phyloP scores from a whole-genome alignment of 202 grass and related monocot species.

The Digitaria exilis region DNA sequence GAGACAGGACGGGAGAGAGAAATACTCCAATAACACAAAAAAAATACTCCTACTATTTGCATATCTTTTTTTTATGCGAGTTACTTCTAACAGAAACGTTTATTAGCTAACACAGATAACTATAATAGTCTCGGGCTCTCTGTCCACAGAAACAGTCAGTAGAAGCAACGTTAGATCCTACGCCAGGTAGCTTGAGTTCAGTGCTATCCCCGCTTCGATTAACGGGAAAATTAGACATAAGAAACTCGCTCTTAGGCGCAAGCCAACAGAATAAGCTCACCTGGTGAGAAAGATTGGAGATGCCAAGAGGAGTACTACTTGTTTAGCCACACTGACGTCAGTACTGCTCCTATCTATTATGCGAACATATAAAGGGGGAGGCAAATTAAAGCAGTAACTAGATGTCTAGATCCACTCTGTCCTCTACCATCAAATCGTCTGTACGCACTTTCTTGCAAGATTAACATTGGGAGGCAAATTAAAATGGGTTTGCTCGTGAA shows the following conservation, averaged over 20 bases:
- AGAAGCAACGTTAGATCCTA: slow-evolving; percentile 23
- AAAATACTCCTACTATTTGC: background rate
- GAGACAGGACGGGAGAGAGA: background rate
- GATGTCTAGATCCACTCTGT: background rate
- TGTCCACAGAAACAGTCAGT: slow-evolving; percentile 2
- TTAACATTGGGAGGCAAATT: no score
- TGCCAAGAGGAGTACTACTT: background rate
- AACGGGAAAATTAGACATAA: slow-evolving; percentile 15
- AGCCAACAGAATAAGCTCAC: background rate
- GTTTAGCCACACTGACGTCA: slow-evolving; percentile 5
- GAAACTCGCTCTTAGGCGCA: background rate
- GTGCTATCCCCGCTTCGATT: background rate
- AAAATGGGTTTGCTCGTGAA: no score
- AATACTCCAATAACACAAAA: background rate
- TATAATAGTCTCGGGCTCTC: background rate
- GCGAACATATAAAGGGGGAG: background rate
- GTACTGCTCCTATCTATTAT: background rate
- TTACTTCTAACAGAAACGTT: background rate
- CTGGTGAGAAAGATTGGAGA: background rate
- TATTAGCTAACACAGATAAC: background rate
- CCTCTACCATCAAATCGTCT: background rate
- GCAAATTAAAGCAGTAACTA: slow-evolving; percentile 1
- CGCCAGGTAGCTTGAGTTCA: background rate
- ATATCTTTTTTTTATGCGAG: background rate
- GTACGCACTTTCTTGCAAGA: no score